phyloP scores from a whole-genome alignment of 495 filamentous ascomycete genomes.

The Penicillium argentinense region DNA sequence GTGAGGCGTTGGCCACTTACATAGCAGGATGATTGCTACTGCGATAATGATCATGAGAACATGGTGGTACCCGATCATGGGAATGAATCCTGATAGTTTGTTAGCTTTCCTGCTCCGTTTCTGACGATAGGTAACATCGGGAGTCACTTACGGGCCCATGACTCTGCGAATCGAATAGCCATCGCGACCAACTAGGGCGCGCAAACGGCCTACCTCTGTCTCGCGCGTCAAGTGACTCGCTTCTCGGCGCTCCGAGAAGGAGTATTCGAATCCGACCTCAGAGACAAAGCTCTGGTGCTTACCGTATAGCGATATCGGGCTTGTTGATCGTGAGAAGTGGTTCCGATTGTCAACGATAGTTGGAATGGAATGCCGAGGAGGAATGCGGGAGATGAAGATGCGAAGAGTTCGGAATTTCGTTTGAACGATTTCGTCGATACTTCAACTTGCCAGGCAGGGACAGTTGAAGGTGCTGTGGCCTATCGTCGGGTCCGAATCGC shows the following conservation, averaged over 20 bases:
- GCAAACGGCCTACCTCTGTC: conserved; percentile 14
- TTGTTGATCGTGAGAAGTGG: background rate
- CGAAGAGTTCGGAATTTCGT: conserved; percentile 6
- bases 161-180: conserved; percentile 26
- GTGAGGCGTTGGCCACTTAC: conserved; percentile 54
- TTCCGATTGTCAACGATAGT: conserved; percentile 10
- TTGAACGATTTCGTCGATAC: conserved; percentile 7
- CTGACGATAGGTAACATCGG: background rate
- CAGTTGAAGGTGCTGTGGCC: conserved; percentile 3
- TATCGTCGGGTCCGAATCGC: conserved; percentile 18
- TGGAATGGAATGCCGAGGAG: conserved; percentile 33
- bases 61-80: conserved; percentile 97
- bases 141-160: conserved; percentile 34
- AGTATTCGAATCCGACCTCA: conserved; percentile 18
- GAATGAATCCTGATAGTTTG: conserved; percentile 67
- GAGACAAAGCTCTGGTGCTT: conserved; percentile 6
- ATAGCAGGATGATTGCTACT: conserved; percentile 89
- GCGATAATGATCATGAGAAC: conserved; percentile 97
- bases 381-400: conserved; percentile 19
- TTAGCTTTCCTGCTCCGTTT: conserved; percentile 8
- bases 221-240: conserved; percentile 33
- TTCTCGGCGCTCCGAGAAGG: conserved; percentile 53
- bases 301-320: conserved; percentile 1
- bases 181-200: conserved; percentile 25
- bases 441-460: background rate